Percentiles rank a stretch among this genome's conserved stretches.
Evolutionary conservation across 176 grass and related monocot genomes (phyloP).

Genomic region (Phoenix roebelenii): DNA sequence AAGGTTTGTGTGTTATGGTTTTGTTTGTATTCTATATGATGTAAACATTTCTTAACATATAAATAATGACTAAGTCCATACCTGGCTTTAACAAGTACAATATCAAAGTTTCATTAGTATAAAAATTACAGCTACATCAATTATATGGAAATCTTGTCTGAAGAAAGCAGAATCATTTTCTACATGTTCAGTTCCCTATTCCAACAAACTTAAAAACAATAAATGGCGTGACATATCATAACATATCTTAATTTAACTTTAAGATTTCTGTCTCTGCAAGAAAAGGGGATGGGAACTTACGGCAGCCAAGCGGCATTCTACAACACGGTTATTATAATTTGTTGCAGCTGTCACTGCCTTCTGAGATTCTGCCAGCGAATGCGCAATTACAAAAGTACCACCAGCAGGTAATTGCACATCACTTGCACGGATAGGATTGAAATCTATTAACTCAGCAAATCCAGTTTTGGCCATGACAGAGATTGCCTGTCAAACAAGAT

Average conservation of each 20-base stretch:
- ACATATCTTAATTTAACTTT: too few species aligned
- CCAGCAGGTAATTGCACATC: conserved; percentile 79
- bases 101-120: too few species aligned
- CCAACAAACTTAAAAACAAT: too few species aligned
- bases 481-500: conserved; percentile 54
- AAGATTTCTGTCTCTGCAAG: too few species aligned
- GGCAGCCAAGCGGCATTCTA: conserved; percentile 63
- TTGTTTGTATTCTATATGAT: too few species aligned
- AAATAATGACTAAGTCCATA: too few species aligned
- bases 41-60: too few species aligned
- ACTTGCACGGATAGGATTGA: conserved; percentile 84
- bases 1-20: too few species aligned
- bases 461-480: conserved; percentile 93
- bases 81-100: too few species aligned
- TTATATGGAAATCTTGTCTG: neutral
- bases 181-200: too few species aligned
- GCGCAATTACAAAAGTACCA: conserved; percentile 87
- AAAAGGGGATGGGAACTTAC: conserved; percentile 6
- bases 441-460: conserved; percentile 98
- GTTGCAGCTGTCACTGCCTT: conserved; percentile 95
- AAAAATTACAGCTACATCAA: neutral
- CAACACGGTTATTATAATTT: conserved; percentile 94
- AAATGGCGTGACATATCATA: too few species aligned
- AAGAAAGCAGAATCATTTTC: neutral
- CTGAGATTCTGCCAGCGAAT: conserved; percentile 91